A percentile compares a stretch with the other conserved stretches of the same genome.
Evolutionary conservation across 2,329 filamentous ascomycete species (phyloP).

Genomic region (Pezicula carpinea): DNA sequence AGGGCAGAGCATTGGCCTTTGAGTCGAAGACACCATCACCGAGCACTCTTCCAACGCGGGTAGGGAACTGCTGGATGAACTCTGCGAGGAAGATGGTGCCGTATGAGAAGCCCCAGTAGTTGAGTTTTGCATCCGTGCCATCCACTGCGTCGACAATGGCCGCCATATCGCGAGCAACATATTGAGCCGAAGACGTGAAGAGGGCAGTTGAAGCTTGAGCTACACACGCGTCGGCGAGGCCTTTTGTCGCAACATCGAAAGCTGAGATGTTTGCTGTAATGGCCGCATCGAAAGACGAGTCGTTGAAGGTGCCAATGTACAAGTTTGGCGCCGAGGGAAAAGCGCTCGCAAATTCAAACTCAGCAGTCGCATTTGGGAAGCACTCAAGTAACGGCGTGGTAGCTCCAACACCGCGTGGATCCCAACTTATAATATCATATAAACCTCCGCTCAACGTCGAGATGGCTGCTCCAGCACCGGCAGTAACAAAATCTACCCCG

Average conservation of each 20-base stretch:
- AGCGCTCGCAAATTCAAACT: conserved; percentile 8
- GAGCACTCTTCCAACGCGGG: conserved; percentile 34
- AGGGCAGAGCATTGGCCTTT: conserved; percentile 34
- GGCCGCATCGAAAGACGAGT: conserved; percentile 4
- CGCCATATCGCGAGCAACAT: conserved; percentile 15
- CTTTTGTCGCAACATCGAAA: conserved; percentile 7
- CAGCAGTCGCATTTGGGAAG: conserved; percentile 8
- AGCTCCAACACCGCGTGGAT: conserved; percentile 11
- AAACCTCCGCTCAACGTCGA: conserved; percentile 11
- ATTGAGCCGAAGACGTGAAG: conserved; percentile 13
- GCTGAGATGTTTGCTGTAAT: not conserved
- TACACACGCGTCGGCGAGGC: conserved; percentile 10
- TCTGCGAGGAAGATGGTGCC: conserved; percentile 37
- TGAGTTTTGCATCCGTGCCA: conserved; percentile 2
- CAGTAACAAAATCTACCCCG: conserved; percentile 4
- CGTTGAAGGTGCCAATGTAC: conserved; percentile 9
- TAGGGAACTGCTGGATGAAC: conserved; percentile 37
- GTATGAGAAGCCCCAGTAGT: conserved; percentile 45
- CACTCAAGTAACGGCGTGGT: conserved; percentile 11
- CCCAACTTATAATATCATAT: conserved; percentile 16
- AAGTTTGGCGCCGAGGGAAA: conserved; percentile 11
- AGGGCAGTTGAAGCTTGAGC: conserved; percentile 10
- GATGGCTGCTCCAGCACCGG: conserved; percentile 2
- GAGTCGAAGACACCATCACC: conserved; percentile 19
- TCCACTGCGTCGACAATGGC: conserved; percentile 9